These are phyloP conservation scores for Postia placenta DNA, from an alignment of 768 basidiomycete genomes.

Conservation along the genomic window DNA sequence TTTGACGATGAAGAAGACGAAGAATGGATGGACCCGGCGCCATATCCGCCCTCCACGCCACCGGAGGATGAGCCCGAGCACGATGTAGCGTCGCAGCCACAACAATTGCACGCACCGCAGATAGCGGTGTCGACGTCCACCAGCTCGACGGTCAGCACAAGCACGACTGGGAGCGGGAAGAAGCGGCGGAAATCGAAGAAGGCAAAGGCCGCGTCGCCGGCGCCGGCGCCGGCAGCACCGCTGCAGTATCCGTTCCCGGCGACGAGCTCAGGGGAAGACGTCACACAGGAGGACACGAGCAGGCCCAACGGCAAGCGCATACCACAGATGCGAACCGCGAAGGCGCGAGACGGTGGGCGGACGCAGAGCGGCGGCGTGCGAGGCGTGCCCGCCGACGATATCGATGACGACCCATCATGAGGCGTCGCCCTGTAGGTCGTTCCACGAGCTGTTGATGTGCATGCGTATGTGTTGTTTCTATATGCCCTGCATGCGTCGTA, in stretches of 20 bases:
- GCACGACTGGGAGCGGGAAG: conserved; percentile 18
- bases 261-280: conserved; percentile 25
- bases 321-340: conserved; percentile 64
- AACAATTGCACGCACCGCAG: conserved; percentile 1
- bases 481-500: neutral
- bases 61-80: conserved; percentile 4
- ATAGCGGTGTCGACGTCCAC: conserved; percentile 17
- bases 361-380: conserved; percentile 86
- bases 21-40: conserved; percentile 60
- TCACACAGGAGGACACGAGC: conserved; percentile 8
- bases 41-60: conserved; percentile 13
- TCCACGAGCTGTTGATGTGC: neutral
- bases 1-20: conserved; percentile 42
- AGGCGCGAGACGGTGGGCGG: conserved; percentile 73
- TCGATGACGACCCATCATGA: conserved; percentile 22
- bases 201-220: conserved; percentile 25
- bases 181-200: conserved; percentile 29
- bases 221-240: conserved; percentile 6
- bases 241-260: conserved; percentile 64
- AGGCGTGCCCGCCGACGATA: conserved; percentile 47
- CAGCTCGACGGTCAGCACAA: conserved; percentile 15
- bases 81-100: neutral
- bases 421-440: no score
- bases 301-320: conserved; percentile 19
- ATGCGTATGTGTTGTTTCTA: neutral